phyloP scores from a whole-genome alignment of 176 grass and related monocot genomes.

The Oryza officinalis region DNA sequence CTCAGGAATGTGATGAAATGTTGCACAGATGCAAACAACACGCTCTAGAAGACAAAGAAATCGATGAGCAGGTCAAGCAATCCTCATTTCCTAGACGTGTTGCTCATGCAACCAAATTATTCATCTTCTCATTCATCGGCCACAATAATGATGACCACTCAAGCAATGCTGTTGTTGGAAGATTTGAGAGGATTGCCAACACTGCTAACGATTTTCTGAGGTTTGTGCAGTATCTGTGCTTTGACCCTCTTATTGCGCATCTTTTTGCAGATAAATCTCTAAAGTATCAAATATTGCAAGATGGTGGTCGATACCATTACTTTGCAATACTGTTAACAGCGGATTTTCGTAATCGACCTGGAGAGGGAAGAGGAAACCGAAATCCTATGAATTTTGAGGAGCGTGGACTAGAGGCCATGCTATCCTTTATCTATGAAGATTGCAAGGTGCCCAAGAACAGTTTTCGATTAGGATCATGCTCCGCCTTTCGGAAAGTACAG shows the following conservation, averaged over 20 bases:
- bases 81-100: not conserved
- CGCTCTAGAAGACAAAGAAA: not conserved
- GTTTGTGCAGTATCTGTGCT: constrained; percentile 14
- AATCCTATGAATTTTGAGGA: not conserved
- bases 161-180: not conserved
- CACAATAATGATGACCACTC: not conserved
- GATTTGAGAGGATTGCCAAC: constrained; percentile 1
- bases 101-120: not conserved
- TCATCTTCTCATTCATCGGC: not conserved
- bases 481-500: not conserved
- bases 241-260: constrained; percentile 22
- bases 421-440: not conserved
- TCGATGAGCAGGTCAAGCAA: not conserved
- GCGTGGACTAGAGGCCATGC: not conserved
- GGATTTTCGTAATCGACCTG: too few relatives aligned
- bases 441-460: not conserved
- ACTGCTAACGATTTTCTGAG: not conserved
- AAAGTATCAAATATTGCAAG: not conserved
- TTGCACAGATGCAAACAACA: not conserved
- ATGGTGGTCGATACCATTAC: not conserved
- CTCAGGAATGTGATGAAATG: not conserved
- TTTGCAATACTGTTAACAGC: too few relatives aligned
- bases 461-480: not conserved
- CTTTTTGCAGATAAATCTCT: not conserved
- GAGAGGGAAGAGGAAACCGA: too few relatives aligned